Base-by-base conservation (phyloP, 176 grass and related monocot species). In the Dactylis glomerata region DNA sequence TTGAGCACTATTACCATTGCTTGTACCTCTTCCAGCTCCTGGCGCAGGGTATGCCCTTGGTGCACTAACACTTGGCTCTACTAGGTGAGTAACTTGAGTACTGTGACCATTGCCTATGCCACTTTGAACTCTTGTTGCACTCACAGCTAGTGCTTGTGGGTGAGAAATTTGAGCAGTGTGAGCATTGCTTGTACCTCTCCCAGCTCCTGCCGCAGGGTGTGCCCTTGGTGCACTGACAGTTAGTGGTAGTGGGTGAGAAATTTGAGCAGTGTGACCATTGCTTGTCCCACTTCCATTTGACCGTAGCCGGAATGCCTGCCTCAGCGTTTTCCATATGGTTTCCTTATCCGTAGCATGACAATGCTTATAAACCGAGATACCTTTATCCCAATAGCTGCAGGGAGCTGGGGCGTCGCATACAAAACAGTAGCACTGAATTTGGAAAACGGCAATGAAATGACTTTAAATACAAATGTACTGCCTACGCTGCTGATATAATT, bases 341-440 rank as follows among this genome's bases (percentile, higher is more conserved):
- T 88, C 86, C 89, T 96, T 94, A 73, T 99, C 93, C 2, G 84
- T 96, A 76, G 97, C 91, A 68, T 99, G 83, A 19, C 97, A 96
- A 85, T 99, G 97, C 80, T 92, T 83, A 10, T 17, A 59, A 58
- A 36, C 16, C 22, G 46, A 68, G 17, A 52, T 49, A 79, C 73
- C 87, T 16, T 63, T 89, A 80, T 88, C 86, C 97, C 97, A 99
- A 37, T 88, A 89, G 46, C n/a, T 86, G 76, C 97, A 99, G 76
- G 97, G 97, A 84, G 97, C 97, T 84, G 58, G 92, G 31, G 66
- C 27, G 0, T 99, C 97, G 86, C 97, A 99, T 16, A 99, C 97
- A 84, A 89, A 99, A 75, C 97, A 99, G 83, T 99, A 90, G 84
- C 97, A 99, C 97, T 99, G 97, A 86, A 92, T 86, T 88, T 72